Evolutionary conservation across 2,329 filamentous ascomycete species (phyloP), one percentile per base, ranked within the genome.

Genomic region (Pleurostoma richardsiae): DNA sequence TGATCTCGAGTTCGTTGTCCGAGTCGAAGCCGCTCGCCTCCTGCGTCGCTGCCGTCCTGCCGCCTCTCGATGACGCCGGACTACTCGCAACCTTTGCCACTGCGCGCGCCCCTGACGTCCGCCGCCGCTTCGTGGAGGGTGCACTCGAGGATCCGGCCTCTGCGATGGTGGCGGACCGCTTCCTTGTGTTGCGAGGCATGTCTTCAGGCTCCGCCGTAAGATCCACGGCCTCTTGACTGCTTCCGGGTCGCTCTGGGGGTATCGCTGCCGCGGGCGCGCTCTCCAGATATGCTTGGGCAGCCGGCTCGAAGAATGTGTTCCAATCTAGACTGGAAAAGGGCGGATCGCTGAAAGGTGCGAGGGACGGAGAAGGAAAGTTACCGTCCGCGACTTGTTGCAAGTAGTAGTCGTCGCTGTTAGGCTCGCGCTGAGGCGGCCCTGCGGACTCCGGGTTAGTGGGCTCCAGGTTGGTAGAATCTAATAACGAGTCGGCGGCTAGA

Each of bases 361-460:
- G 47, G 10, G 60, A 62, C 6, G 59, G 58, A 26, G 59, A 63
- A n/a, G 59, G 56, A 41, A 64, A 63, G 40, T 60, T 48, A 30
- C 50, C 51, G 11, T 47, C 51, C 39, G 50, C 55, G 27, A 63
- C 44, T 26, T 52, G 31, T 19, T 48, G 6, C 29, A 61, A 39
- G 10, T 19, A 19, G 19, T 46, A 43, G 40, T 61, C 56, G 52
- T 61, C 58, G 36, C 41, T 50, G 40, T 40, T 48, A 38, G 42
- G 43, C 11, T 52, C 43, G 31, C 31, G 33, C 11, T 19, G 39
- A 29, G 36, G 30, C 38, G 27, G 10, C 33, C 19, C 19, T 19
- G 19, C 19, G 19, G 19, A 19, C 19, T 19, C 19, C 19, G 19
- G 19, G 19, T 19, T 19, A 19, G 19, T 19, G 19, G 19, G 19